These are phyloP conservation scores for Microcera coccophila DNA, from an alignment of 2,329 filamentous ascomycete genomes.

Conservation along the genomic window DNA sequence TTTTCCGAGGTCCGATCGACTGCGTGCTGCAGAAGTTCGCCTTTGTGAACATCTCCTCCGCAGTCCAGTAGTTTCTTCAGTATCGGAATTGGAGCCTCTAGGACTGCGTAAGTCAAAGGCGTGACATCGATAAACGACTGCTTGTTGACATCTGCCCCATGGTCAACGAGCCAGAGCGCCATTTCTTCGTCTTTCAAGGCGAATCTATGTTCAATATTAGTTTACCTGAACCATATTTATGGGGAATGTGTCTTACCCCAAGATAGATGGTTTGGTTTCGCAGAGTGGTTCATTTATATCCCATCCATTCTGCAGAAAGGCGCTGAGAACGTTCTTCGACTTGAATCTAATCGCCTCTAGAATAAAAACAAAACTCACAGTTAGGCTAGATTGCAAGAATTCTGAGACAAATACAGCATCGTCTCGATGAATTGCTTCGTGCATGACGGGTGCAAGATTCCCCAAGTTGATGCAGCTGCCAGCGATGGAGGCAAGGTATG, in stretches of 20 bases:
- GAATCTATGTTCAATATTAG: neutral
- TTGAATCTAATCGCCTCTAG: neutral
- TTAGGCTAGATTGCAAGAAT: neutral
- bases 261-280: neutral
- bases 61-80: neutral
- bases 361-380: neutral
- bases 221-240: neutral
- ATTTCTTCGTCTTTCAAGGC: neutral
- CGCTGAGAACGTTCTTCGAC: neutral
- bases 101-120: neutral
- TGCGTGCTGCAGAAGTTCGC: neutral
- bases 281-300: neutral
- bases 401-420: neutral
- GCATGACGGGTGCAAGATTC: neutral
- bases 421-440: neutral
- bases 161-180: neutral
- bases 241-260: too few species aligned
- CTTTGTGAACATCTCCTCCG: neutral
- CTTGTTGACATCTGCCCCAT: neutral
- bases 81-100: neutral
- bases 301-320: neutral
- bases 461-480: neutral
- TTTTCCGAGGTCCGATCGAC: neutral
- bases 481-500: neutral
- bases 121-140: neutral